Conservation (phyloP, 352 stramenopile genomes). For the Pythium guiyangense region DNA sequence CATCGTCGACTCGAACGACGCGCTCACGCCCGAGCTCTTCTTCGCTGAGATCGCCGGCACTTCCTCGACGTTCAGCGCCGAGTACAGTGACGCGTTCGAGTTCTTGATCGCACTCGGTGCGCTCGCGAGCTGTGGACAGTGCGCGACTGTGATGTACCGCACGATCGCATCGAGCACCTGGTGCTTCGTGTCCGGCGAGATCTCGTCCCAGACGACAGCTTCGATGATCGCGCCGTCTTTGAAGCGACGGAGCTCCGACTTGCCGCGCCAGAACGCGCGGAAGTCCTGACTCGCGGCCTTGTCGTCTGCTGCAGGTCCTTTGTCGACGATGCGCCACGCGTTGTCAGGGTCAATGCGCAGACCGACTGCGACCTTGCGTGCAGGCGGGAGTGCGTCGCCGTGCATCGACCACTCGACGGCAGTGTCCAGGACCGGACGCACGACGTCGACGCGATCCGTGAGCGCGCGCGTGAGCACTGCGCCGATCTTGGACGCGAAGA, state of each 20-base stretch:
- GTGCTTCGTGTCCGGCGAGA: constrained; percentile 63
- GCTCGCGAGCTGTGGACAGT: constrained; percentile 48
- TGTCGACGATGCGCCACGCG: constrained; percentile 84
- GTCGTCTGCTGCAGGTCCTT: constrained; percentile 85
- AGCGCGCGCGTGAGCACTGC: constrained; percentile 48
- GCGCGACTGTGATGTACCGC: constrained; percentile 62
- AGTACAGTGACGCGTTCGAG: constrained; percentile 73
- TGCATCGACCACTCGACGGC: constrained; percentile 49
- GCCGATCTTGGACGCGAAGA: constrained; percentile 57
- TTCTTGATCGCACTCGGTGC: constrained; percentile 53
- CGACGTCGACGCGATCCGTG: constrained; percentile 58
- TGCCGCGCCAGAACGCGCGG: constrained; percentile 85
- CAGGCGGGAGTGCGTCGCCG: constrained; percentile 26
- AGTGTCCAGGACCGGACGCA: constrained; percentile 45
- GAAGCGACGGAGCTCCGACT: constrained; percentile 87
- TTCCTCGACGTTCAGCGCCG: constrained; percentile 57
- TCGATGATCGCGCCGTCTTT: constrained; percentile 89
- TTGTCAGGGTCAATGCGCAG: constrained; percentile 77
- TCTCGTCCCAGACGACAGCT: constrained; percentile 86
- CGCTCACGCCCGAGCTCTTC: constrained; percentile 25
- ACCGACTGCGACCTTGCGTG: constrained; percentile 69
- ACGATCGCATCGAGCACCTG: constrained; percentile 70
- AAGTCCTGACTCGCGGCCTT: constrained; percentile 61
- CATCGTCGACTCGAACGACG: constrained; percentile 72
- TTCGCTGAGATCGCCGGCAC: constrained; percentile 27